Evolutionary conservation across 805 yeast genomes (phyloP), one percentile per base, ranked within the genome.

Genomic region (Teunomyces panamensis): DNA sequence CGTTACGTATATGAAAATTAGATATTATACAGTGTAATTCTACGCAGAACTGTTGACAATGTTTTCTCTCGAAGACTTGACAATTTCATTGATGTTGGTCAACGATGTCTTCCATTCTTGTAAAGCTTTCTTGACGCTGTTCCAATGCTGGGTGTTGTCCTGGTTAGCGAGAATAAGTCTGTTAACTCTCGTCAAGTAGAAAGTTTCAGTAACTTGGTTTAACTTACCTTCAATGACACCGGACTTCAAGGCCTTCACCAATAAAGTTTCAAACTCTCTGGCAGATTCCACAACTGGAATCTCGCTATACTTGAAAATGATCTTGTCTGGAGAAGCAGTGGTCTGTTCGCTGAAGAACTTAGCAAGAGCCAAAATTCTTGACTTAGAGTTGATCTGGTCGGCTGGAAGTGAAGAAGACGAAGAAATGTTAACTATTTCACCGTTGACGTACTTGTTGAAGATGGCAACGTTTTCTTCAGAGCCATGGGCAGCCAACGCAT

Each of bases 221-320:
- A 73, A 65, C 55, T 71, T 73, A 45, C 77, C 78, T 59, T 73
- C 76, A 44, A 73, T 57, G 44, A 73, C 71, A 39, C 72, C 73
- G n/a, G 71, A 62, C 56, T 71, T 71, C 52, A 73, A 72, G 33
- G 75, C 64, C 53, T 68, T 69, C 35, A 73, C 66, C 52, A 73
- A 59, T 49, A 73, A 62, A 39, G 63, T 57, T 56, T 73, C 78
- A 42, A 73, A 65, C 43, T 69, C 74, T 32, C 57, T 49, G 11
- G 66, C 47, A 8, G 67, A 56, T 3, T 63, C 51, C 10, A 61
- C 59, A 29, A 55, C 49, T 28, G 76, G 73, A 36, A 73, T 62
- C 42, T 73, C 76, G 41, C 52, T 55, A 58, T 70, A 72, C 43
- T 61, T 60, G 59, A 69, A 71, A 26, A 57, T 46, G 49, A 57